phyloP scores from a whole-genome alignment of 176 grass and related monocot species.

The Triticum monococcum region DNA sequence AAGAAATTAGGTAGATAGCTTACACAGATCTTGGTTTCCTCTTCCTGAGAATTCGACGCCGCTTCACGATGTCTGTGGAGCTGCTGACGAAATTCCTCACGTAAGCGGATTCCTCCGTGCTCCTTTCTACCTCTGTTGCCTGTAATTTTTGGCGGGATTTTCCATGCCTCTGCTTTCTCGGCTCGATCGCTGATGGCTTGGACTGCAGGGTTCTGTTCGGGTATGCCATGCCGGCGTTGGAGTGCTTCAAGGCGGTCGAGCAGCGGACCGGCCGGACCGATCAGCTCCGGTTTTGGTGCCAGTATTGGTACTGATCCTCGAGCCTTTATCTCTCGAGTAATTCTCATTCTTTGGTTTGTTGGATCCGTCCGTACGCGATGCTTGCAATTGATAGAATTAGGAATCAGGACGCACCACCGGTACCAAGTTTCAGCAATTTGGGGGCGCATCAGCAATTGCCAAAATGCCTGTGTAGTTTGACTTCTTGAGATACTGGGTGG shows the following conservation, averaged over 20 bases:
- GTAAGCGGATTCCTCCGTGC: slow-evolving; percentile 34
- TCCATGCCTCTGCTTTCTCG: background rate
- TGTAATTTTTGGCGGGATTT: slow-evolving; percentile 15
- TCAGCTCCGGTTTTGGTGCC: slow-evolving; percentile 94
- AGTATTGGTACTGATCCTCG: slow-evolving; percentile 78
- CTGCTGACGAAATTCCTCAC: slow-evolving; percentile 77
- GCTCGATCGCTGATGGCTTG: background rate
- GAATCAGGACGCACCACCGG: background rate
- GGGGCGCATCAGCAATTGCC: background rate
- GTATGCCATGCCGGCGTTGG: slow-evolving; percentile 77
- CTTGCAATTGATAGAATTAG: background rate
- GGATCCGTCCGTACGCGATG: background rate
- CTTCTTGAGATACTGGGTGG: background rate
- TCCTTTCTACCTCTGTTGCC: background rate
- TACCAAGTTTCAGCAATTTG: background rate
- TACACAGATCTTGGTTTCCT: background rate
- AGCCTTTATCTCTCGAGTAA: background rate
- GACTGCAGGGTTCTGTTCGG: slow-evolving; percentile 67
- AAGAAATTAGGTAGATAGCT: background rate
- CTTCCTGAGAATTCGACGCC: background rate
- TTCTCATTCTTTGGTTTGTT: slow-evolving; percentile 1
- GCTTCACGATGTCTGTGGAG: slow-evolving; percentile 50
- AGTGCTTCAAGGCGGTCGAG: slow-evolving; percentile 92
- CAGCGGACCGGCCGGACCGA: slow-evolving; percentile 49
- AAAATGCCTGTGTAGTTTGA: background rate